Base-by-base conservation (phyloP, 2,329 filamentous ascomycete genomes). In the Fusarium longipes region DNA sequence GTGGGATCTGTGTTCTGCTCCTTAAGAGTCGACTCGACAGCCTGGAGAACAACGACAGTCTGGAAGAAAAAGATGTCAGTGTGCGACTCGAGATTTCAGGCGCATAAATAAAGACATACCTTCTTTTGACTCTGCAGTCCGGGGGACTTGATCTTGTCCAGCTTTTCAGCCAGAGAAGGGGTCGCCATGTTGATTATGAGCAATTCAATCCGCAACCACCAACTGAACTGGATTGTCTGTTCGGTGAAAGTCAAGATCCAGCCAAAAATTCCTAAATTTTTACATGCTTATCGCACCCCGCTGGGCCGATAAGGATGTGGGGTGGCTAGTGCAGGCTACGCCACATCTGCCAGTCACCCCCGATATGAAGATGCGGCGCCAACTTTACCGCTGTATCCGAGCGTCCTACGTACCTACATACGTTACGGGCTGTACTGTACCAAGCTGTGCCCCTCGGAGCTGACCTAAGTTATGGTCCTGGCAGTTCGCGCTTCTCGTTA, bases 81-180 rank as follows among this genome's bases (percentile, higher is more conserved):
- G 43, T 57, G 59, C 55, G 53, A 65, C 64, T 55, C 38, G 10
- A 44, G 32, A 56, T n/a, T 36, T 8, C 33, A n/a, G 39, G 35
- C 12, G 35, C 29, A 44, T n/a, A 29, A 36, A n/a, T 24, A 14
- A n/a, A 38, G 63, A 54, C 83, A 71, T 82, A 96, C 93, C 87
- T 94, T 93, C 79, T 97, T 89, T 82, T 97, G 94, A 78, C 92
- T 97, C 80, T 98, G 93, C 75, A 97, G 88, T 81, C 97, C 97
- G 57, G 96, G 96, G 77, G 92, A 96, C 81, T 96, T 92, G 80
- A 98, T 97, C 87, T 96, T 97, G 83, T 95, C 92, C 78, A 99
- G 88, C 84, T 93, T 96, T 84, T 97, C 95, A 78, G 91, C 89
- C 75, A 98, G 76, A 74, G 72, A 73, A 74, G 69, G 70, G 68